Evolutionary conservation across 805 yeast genomes (phyloP), one percentile per base, ranked within the genome.

Genomic region (Candida loeiensis): DNA sequence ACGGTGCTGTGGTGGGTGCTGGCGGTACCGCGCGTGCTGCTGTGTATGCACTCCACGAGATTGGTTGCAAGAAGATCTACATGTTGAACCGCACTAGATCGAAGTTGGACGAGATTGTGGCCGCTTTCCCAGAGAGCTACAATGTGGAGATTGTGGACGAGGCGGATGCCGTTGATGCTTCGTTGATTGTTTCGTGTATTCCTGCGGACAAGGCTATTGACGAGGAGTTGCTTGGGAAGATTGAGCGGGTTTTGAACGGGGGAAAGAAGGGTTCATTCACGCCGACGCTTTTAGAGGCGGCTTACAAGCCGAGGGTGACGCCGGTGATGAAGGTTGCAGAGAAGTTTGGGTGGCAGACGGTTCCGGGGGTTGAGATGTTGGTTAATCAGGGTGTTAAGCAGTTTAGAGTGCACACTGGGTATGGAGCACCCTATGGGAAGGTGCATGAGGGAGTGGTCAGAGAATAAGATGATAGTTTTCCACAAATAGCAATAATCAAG

Each of bases 1-100:
- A 74, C 42, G 97, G 96, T 22, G 65, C 90, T 44, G 84, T 93
- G 33, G 71, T 93, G 48, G 99, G 99, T 37, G 96, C 96, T 15
- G 99, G 99, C 30, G 99, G 99, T 32, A 90, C 99, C 18, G 82
- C 96, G 1, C 76, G 96, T 54, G 96, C 99, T 30, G 98, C 97
- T 0, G 79, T 86, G 12, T 89, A 77, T 59, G 97, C 99, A 1
- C 71, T 93, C 48, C 76, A 79, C 55, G 55, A 77, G 45, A 65
- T 91, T 69, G 96, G 96, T 2, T 87, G 95, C 60, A 51, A 65
- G 16, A 79, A 71, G 50, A 85, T 91, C 44, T 88, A 80, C 66
- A 70, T 91, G 69, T 58, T 86, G 43, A 91, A 90, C 68, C 79
- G 98, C 59, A 88, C 96, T 1, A 58, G 66, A 1, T 65, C 81